Conservation (phyloP, 176 grass and related monocot genomes). For the Bothriochloa decipiens region DNA sequence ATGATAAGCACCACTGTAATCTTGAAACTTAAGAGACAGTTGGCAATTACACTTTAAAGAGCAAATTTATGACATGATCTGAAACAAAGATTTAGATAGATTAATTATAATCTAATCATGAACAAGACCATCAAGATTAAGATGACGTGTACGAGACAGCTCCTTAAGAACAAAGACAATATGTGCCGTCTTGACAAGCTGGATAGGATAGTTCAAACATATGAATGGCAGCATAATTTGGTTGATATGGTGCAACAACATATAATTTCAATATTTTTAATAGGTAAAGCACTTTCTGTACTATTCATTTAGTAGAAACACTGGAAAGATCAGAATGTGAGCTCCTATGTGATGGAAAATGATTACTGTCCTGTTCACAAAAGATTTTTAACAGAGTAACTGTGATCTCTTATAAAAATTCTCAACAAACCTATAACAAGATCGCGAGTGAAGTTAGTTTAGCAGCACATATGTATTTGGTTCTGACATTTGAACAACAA, state of each 20-base stretch:
- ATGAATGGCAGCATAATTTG: background rate
- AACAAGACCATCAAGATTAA: background rate
- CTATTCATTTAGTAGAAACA: slow-evolving; percentile 8
- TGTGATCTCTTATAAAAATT: background rate
- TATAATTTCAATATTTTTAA: background rate
- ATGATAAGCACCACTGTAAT: background rate
- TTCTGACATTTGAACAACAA: background rate
- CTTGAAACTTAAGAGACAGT: background rate
- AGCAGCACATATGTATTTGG: slow-evolving; percentile 18
- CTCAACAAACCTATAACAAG: slow-evolving; percentile 15
- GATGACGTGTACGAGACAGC: background rate
- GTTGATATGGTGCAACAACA: background rate
- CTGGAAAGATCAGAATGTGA: background rate
- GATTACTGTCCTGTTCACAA: background rate
- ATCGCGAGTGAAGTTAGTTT: background rate
- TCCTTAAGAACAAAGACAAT: background rate
- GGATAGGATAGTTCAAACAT: slow-evolving; percentile 5
- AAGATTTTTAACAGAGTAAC: background rate
- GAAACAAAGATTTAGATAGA: background rate
- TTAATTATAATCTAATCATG: background rate
- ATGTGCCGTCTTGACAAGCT: background rate
- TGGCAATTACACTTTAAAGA: background rate
- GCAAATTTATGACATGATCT: background rate
- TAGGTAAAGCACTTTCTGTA: background rate
- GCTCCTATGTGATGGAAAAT: background rate